Evolutionary conservation across 768 basidiomycete species (phyloP).

Genomic region (Lactarius deliciosus): DNA sequence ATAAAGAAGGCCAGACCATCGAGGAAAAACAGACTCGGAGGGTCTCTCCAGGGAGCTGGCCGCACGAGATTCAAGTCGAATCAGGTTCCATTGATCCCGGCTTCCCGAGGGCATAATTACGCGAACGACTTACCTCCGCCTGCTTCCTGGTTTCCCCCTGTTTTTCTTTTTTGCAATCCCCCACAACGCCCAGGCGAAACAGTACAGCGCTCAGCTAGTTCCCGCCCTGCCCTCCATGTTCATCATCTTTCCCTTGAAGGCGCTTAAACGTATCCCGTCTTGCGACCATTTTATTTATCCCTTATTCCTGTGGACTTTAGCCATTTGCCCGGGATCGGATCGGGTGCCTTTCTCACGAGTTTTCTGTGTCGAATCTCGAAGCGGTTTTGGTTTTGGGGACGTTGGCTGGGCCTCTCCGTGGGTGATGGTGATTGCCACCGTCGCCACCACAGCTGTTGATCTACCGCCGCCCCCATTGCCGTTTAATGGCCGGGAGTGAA

Average conservation of each 20-base stretch:
- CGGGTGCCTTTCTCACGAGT: slow-evolving; percentile 26
- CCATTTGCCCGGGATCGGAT: slow-evolving; percentile 18
- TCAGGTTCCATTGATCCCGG: slow-evolving; percentile 29
- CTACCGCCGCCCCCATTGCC: background rate
- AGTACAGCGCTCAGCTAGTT: slow-evolving; percentile 26
- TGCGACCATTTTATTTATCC: slow-evolving; percentile 10
- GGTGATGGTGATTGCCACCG: slow-evolving; percentile 2
- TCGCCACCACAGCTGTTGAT: background rate
- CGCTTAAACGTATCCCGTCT: slow-evolving; percentile 20
- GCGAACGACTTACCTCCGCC: slow-evolving; percentile 28
- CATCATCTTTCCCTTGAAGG: slow-evolving; percentile 15
- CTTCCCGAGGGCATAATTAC: slow-evolving; percentile 29
- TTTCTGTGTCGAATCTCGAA: slow-evolving; percentile 23
- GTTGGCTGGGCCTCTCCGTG: slow-evolving; percentile 1
- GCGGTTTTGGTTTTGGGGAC: slow-evolving; percentile 11
- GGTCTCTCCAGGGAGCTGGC: slow-evolving; percentile 23
- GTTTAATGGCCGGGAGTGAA: background rate
- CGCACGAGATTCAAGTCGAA: slow-evolving; percentile 26
- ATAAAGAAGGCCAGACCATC: slow-evolving; percentile 29
- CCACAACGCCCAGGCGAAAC: slow-evolving; percentile 22
- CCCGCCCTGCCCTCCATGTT: slow-evolving; percentile 17
- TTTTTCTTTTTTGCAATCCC: slow-evolving; percentile 17
- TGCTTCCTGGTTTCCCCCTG: slow-evolving; percentile 15
- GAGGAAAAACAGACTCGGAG: slow-evolving; percentile 17
- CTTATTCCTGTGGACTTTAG: slow-evolving; percentile 8